phyloP scores from a whole-genome alignment of 208 protist species.

The Acanthamoeba lenticulata region DNA sequence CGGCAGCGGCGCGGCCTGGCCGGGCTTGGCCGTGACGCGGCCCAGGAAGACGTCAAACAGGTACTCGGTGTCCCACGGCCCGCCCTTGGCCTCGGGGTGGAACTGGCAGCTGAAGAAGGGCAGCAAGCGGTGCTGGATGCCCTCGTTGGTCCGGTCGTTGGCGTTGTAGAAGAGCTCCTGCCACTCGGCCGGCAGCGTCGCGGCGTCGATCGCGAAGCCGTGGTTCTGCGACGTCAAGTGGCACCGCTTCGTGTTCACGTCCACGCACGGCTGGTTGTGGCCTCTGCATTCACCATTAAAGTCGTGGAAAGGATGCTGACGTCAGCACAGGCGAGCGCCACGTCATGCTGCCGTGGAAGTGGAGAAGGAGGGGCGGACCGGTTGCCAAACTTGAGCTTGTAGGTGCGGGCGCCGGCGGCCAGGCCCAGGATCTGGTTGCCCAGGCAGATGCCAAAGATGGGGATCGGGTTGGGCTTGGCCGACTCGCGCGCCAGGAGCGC shows the following conservation, averaged over 20 bases:
- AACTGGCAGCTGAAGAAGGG: slow-evolving; percentile 98
- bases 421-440: slow-evolving; percentile 98
- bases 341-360: neutral
- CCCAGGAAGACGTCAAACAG: slow-evolving; percentile 97
- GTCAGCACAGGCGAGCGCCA: too few species aligned
- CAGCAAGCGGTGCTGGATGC: slow-evolving; percentile 94
- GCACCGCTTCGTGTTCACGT: slow-evolving; percentile 87
- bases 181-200: slow-evolving; percentile 93
- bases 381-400: slow-evolving; percentile 99
- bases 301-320: too few species aligned
- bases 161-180: slow-evolving; percentile 96
- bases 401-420: slow-evolving; percentile 92
- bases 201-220: slow-evolving; percentile 97
- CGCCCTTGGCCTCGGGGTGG: slow-evolving; percentile 96
- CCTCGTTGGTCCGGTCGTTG: slow-evolving; percentile 98
- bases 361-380: neutral
- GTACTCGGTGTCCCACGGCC: slow-evolving; percentile 97
- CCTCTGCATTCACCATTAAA: too few species aligned
- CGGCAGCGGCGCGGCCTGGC: too few species aligned
- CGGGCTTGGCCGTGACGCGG: too few species aligned
- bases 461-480: slow-evolving; percentile 76
- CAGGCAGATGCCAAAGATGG: slow-evolving; percentile 99
- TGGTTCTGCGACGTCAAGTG: slow-evolving; percentile 96
- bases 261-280: slow-evolving; percentile 97
- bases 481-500: slow-evolving; percentile 81